These are phyloP conservation scores for Tolypocladium album DNA, from an alignment of 2,329 filamentous ascomycete genomes.

Conservation along the genomic window DNA sequence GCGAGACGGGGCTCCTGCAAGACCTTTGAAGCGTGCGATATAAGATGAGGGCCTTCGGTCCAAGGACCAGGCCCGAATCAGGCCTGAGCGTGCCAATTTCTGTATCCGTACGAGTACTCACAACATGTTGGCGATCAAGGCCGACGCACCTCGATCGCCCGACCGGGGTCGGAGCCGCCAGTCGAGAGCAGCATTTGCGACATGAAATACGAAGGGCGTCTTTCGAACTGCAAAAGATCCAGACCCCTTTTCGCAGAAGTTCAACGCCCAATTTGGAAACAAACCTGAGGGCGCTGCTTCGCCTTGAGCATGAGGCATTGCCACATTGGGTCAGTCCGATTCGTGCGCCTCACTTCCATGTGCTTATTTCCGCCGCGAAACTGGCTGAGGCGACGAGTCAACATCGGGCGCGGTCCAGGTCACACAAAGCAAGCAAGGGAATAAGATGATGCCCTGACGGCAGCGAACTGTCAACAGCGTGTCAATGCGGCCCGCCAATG, in stretches of 20 bases:
- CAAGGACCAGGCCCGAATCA: constrained; percentile 3
- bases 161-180: neutral
- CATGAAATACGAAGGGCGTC: neutral
- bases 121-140: neutral
- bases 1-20: neutral
- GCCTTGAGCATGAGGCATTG: neutral
- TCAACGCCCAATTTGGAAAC: neutral
- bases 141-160: neutral
- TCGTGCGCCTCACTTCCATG: neutral
- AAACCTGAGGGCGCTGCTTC: neutral
- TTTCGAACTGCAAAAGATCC: neutral
- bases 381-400: neutral
- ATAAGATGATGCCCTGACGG: neutral
- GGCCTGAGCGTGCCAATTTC: constrained; percentile 1
- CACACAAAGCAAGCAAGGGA: neutral
- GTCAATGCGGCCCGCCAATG: neutral
- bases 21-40: neutral
- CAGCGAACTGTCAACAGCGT: neutral
- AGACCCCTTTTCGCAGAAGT: neutral
- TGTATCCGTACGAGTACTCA: neutral
- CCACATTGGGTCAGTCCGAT: neutral
- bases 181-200: neutral
- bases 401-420: neutral
- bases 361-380: neutral
- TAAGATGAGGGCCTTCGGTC: constrained; percentile 1